These are phyloP conservation scores for Cynara cardunculus DNA, from an alignment of 129 eudicot genomes.

Conservation along the genomic window DNA sequence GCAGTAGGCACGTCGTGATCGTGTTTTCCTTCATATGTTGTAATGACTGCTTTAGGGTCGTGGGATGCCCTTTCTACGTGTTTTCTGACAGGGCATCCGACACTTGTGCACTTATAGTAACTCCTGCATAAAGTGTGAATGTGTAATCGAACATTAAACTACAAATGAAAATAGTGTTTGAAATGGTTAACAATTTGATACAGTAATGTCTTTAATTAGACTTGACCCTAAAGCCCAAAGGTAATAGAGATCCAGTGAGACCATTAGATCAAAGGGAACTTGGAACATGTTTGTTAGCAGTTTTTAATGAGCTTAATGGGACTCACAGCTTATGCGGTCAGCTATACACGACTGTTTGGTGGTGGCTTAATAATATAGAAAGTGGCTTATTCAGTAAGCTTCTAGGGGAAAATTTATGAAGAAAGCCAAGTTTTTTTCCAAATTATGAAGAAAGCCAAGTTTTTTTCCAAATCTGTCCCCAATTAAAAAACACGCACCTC, in stretches of 20 bases:
- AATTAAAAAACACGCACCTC: too few relatives aligned
- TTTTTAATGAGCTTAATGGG: too few relatives aligned
- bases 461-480: too few relatives aligned
- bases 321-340: too few relatives aligned
- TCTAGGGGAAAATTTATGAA: too few relatives aligned
- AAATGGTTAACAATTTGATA: not conserved
- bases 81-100: constrained; percentile 76
- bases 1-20: constrained; percentile 77
- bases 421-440: too few relatives aligned
- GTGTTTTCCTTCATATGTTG: constrained; percentile 88
- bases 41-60: constrained; percentile 82
- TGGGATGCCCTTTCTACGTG: constrained; percentile 92
- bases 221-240: not conserved
- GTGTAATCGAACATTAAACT: not conserved
- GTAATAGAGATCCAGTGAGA: not conserved
- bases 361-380: too few relatives aligned
- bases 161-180: not conserved
- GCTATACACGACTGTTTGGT: too few relatives aligned
- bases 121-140: constrained; percentile 48
- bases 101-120: constrained; percentile 83
- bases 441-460: too few relatives aligned
- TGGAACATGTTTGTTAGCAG: not conserved
- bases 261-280: not conserved
- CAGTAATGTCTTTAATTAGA: not conserved
- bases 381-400: too few relatives aligned